Evolutionary conservation across 805 yeast species (phyloP), one percentile per base, ranked within the genome.

Genomic region (Yamadazyma insecticola): DNA sequence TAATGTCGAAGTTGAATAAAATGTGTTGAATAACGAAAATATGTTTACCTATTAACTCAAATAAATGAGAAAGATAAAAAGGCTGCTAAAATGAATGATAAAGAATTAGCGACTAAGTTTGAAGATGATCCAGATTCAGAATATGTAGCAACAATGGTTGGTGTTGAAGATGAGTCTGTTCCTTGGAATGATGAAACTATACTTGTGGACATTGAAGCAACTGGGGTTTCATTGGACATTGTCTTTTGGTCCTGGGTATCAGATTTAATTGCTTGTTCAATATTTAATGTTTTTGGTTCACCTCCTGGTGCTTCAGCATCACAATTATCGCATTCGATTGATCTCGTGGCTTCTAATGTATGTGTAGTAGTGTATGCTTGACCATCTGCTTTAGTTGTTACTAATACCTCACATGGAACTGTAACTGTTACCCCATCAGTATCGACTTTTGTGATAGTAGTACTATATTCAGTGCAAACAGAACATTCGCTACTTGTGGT

Each of bases 381-480:
- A 4, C 32, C 32, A 4, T 13, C 15, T 10, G 3, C 11, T 17
- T 31, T 22, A 13, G 39, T 35, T 14, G 26, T 24, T 16, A 36
- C 35, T 13, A 22, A 16, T 14, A 36, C 37, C 11, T 31, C 45
- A 22, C 48, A 51, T 7, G 50, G 36, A 13, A 43, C 43, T 8
- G 51, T 49, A 6, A 33, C 33, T 4, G 35, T 30, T n/a, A 29
- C 31, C 12, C 48, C 44, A 13, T 26, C 38, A 18, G 33, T 16
- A n/a, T 32, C 39, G 8, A 40, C 36, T 4, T 19, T 25, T 4
- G 39, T 34, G n/a, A 56, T 54, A 19, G 63, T 56, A 27, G 61
- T 55, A n/a, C 38, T 26, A 18, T 32, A 31, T 14, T 19, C n/a
- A 5, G 34, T 13, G 14, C 38, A 35, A 11, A 30, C 34, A 8